Base-by-base conservation (phyloP, 116 monocot species). In the Dioscorea cayenensis region DNA sequence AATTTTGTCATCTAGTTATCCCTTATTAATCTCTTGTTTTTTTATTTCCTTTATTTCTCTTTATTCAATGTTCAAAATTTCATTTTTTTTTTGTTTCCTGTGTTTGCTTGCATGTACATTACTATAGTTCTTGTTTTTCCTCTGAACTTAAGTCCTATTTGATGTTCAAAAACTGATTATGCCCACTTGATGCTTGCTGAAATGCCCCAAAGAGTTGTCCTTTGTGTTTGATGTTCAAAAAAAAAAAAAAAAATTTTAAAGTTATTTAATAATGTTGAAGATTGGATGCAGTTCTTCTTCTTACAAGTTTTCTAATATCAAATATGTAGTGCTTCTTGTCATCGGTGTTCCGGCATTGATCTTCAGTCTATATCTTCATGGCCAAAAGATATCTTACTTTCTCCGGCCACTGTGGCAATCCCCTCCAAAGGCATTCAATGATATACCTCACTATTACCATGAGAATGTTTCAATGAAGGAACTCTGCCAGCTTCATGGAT, bases 381-480 rank as follows among this genome's bases (percentile, higher is more conserved):
- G 75, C 16, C 74, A 75, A 49, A 80, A 75, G 66, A 66, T 80
- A 14, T 60, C 75, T 4, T 80, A 75, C 71, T 80, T 80, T 68
- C 71, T 80, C 28, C 70, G 80, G 35, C 80, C 80, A 10, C 27
- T 80, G 11, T 80, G 80, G 80, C 71, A 80, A n/a, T 27, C 52
- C 4, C 79, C 79, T 16, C 79, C 79, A 16, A 63, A 64, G 58
- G 73, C 79, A 16, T 79, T 79, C 52, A 63, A 69, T 10, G 51
- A 65, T 29, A 64, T 79, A 25, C 69, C 79, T 16, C 79, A 79
- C 52, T 79, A 73, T 64, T 70, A 79, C 69, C 63, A 68, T 21
- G 74, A 73, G 64, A 70, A 79, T 17, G 37, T 70, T 1, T 74
- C 79, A 5, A 74, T 79, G 69, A 52, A 69, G 64, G 29, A 74